Base-by-base conservation (phyloP, 1,139 yeast genomes). In the Casaregolazyma lundiana region DNA sequence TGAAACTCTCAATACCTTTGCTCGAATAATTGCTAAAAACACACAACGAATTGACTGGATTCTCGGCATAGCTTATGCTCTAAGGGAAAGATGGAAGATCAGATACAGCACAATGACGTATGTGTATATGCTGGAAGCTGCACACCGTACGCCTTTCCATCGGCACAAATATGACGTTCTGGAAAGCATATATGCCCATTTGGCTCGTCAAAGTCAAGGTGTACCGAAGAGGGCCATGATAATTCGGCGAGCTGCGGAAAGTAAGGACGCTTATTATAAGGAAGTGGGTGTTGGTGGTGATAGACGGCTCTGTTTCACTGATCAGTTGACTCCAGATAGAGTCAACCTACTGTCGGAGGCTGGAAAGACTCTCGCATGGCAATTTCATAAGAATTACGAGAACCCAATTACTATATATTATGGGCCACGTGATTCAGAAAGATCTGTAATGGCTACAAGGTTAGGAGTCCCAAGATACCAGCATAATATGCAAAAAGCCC, bases 11-110 rank as follows among this genome's bases (percentile, higher is more conserved):
- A 59, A 58, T 41, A 50, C 52, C 13, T 53, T 59, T 51, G 50
- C 55, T 4, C 43, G 47, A 11, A 37, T 47, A 24, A 50, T 57
- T 47, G 57, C 56, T 2, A 20, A 40, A 1, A 43, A 47, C 13
- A 55, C 55, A 9, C 45, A 42, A 18, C 53, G 62, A 16, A 29
- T 59, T 8, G 62, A 60, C 43, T 55, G 60, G 60, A 53, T 56
- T 44, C 19, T 59, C 7, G 62, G 62, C 8, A 48, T 57, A 1
- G 40, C 50, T 36, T 50, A 48, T 18, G 52, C 50, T n/a, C 47
- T 59, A 50, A 32, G 24, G 4, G 26, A 38, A 1, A 32, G 43
- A 24, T 58, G 59, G 59, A 39, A 45, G 2, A 50, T 53, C 2
- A n/a, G 43, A 2, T 56, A 59, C 3, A 50, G 48, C 35, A 38